phyloP scores from a whole-genome alignment of 2,329 filamentous ascomycete species.

The Huntiella moniliformis region DNA sequence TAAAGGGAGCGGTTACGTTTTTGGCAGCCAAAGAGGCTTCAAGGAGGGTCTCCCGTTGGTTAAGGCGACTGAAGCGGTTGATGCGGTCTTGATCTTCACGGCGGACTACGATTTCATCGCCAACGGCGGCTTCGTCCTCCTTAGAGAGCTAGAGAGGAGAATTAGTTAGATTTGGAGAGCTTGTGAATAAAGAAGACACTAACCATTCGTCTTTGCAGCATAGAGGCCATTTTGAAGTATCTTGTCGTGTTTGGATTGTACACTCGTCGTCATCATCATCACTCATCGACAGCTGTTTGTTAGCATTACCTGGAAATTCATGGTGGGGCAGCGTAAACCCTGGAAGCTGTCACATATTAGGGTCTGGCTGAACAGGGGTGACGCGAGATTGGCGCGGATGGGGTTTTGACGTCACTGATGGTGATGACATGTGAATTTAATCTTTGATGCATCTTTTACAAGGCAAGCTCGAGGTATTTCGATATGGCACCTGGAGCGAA shows the following conservation, averaged over 20 bases:
- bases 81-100: conserved; percentile 98
- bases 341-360: too few relatives aligned
- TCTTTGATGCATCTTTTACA: too few relatives aligned
- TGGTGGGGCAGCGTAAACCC: too few relatives aligned
- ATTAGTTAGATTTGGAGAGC: not conserved
- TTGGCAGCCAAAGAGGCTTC: conserved; percentile 69
- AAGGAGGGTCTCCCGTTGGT: conserved; percentile 62
- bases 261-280: too few relatives aligned
- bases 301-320: too few relatives aligned
- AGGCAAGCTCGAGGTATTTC: too few relatives aligned
- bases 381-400: too few relatives aligned
- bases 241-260: not conserved
- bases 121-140: conserved; percentile 65
- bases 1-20: conserved; percentile 37
- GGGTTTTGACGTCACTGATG: too few relatives aligned
- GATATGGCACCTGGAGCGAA: conserved; percentile 48
- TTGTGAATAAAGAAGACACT: conserved; percentile 12
- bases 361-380: too few relatives aligned
- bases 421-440: too few relatives aligned
- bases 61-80: conserved; percentile 88
- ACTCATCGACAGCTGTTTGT: too few relatives aligned
- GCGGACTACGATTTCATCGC: conserved; percentile 80
- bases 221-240: conserved; percentile 17
- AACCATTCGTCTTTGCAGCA: conserved; percentile 45
- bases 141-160: conserved; percentile 52